Percentiles rank a stretch among this genome's conserved stretches.
These are phyloP conservation scores for Suillus bovinus DNA, from an alignment of 768 basidiomycete species.

Conservation along the genomic window DNA sequence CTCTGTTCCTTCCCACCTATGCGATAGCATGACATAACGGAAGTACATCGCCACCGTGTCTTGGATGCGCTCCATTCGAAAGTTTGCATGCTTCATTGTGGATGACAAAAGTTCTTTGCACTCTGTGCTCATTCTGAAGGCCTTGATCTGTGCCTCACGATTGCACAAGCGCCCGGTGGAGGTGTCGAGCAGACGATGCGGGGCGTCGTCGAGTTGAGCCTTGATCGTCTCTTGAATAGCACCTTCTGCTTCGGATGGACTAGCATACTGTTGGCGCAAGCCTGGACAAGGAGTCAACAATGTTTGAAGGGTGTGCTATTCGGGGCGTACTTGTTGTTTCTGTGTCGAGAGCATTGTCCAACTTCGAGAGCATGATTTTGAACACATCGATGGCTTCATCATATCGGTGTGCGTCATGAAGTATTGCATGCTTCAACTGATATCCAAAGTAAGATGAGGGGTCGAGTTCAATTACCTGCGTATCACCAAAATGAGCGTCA, in stretches of 20 bases:
- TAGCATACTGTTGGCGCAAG: background rate
- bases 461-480: background rate
- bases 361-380: background rate
- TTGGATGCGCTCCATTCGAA: background rate
- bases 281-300: background rate
- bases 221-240: background rate
- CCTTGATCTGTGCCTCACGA: background rate
- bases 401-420: background rate
- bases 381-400: background rate
- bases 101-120: background rate
- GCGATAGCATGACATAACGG: background rate
- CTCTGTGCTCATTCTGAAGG: background rate
- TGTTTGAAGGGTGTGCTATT: background rate
- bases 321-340: background rate
- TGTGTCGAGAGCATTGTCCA: background rate
- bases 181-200: background rate
- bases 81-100: background rate
- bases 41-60: background rate
- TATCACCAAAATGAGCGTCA: background rate
- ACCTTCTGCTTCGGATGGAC: background rate
- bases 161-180: background rate
- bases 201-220: background rate
- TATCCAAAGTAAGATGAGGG: background rate
- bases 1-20: background rate
- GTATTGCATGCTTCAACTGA: background rate